Evolutionary conservation across 257 asterid genomes (phyloP), one percentile per base, ranked within the genome.

Genomic region (Marsdenia floribunda): DNA sequence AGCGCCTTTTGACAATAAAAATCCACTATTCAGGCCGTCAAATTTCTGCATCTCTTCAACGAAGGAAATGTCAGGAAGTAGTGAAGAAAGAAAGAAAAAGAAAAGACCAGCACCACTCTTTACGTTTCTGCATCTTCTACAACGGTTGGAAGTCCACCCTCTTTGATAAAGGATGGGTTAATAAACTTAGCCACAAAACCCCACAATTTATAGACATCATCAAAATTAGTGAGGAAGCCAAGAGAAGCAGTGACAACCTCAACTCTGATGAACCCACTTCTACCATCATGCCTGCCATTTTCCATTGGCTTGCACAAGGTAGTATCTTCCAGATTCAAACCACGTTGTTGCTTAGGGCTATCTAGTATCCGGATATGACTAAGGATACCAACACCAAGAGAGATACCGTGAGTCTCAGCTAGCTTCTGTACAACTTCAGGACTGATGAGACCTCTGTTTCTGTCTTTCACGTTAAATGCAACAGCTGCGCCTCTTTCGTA

Each of bases 191-290:
- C 98, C 77, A 93, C 96, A 52, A 95, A 95, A 15, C 93, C 96
- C 99, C 98, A 95, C 87, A 95, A 80, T 80, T 92, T 93, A 40
- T 89, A 95, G n/a, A 92, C 99, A 76, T 95, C 99, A 26, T 88
- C 97, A 59, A 95, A 95, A 82, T 95, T 90, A 13, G 92, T 86
- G 83, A 95, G 76, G 73, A 95, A 95, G 53, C 97, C 90, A 60
- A 95, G 96, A 16, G 98, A 95, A 73, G 99, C 99, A 64, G 99
- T 95, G 65, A 95, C 96, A 59, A 95, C 99, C 79, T 95, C 99
- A 7, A 92, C 98, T 76, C 96, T 85, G 60, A 95, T 85, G 84
- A 86, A 92, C 46, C 98, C 99, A 68, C 89, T 85, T 81, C 89
- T 88, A 61, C 90, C 85, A 1, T 89, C 89, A 33, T 84, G 89